Conservation (phyloP, 257 asterid genomes). For the Osmanthus fragrans region DNA sequence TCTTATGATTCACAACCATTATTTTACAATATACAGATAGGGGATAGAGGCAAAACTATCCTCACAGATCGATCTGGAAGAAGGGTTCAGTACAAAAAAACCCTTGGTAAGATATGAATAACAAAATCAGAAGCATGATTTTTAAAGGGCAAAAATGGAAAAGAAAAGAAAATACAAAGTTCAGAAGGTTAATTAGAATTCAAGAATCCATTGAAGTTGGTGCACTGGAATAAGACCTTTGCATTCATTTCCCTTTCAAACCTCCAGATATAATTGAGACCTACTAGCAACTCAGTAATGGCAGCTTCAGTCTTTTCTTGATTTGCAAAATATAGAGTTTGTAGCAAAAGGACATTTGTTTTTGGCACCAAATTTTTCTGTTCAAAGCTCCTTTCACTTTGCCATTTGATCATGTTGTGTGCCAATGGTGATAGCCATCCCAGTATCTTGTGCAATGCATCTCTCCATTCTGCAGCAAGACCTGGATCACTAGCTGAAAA, state of each 20-base stretch:
- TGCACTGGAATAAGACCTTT: constrained; percentile 61
- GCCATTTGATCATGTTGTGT: constrained; percentile 96
- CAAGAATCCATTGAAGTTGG: constrained; percentile 46
- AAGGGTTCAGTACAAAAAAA: constrained; percentile 27
- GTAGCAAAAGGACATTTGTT: constrained; percentile 68
- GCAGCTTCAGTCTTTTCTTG: constrained; percentile 94
- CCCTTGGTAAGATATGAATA: constrained; percentile 23
- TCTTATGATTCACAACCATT: constrained; percentile 49
- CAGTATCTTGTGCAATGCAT: constrained; percentile 73
- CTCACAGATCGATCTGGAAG: constrained; percentile 50
- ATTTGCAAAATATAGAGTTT: constrained; percentile 72
- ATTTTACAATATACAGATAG: constrained; percentile 51
- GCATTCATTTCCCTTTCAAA: constrained; percentile 95
- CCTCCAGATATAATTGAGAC: constrained; percentile 93
- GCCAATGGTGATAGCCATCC: constrained; percentile 95
- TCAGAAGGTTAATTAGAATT: constrained; percentile 18
- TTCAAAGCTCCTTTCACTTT: constrained; percentile 94
- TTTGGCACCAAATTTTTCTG: constrained; percentile 61
- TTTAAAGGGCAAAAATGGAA: neutral
- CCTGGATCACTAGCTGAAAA: constrained; percentile 70
- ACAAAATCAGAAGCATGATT: constrained; percentile 21
- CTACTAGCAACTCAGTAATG: constrained; percentile 91
- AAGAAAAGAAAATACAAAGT: neutral
- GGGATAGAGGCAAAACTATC: constrained; percentile 42
- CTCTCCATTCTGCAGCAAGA: constrained; percentile 89